Conservation (phyloP, 1,284 basidiomycete species). For the Ustilago hordei region DNA sequence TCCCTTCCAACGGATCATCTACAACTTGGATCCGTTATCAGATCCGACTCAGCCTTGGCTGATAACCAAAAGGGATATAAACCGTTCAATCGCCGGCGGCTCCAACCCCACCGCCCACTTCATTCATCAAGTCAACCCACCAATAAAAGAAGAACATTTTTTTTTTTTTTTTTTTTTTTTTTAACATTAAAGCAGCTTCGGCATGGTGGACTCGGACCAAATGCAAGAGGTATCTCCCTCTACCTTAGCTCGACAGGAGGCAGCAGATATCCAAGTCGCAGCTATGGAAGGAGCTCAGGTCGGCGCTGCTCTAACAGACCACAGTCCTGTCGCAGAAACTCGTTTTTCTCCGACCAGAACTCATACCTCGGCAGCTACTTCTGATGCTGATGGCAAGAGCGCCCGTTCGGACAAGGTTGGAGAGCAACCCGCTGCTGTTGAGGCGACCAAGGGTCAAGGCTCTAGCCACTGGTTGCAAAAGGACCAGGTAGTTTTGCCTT, state of each 20-base stretch:
- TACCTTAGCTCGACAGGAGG: not conserved
- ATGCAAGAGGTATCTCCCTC: not conserved
- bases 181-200: not conserved
- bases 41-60: no score
- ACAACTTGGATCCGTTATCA: no score
- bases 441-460: not conserved
- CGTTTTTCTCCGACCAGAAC: not conserved
- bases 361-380: conserved; percentile 1
- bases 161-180: no score
- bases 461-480: conserved; percentile 55
- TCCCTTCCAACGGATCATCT: no score
- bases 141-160: no score
- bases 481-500: conserved; percentile 47
- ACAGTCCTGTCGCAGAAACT: not conserved
- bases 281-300: not conserved
- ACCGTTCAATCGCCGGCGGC: no score
- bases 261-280: not conserved
- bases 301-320: not conserved
- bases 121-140: no score
- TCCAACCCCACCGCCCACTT: no score
- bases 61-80: no score
- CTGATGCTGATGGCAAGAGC: not conserved
- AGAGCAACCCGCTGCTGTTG: not conserved
- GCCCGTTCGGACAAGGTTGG: not conserved
- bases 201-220: not conserved